Evolutionary conservation across 306 rosid genomes (phyloP).

Genomic region (Dryas octopetala): DNA sequence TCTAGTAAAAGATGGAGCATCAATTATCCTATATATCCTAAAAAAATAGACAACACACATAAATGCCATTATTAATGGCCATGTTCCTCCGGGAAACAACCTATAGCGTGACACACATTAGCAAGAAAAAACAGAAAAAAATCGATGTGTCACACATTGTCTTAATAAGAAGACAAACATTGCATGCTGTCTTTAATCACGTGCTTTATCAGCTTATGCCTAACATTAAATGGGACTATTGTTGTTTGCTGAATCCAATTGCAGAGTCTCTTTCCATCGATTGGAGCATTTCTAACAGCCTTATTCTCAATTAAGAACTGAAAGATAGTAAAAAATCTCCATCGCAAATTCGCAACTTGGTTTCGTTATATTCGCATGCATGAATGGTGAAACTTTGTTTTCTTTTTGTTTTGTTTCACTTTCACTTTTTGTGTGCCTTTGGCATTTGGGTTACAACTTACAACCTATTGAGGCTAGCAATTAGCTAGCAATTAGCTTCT

Average conservation of each 20-base stretch:
- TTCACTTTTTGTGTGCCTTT: background rate
- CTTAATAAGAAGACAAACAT: background rate
- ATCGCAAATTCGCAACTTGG: background rate
- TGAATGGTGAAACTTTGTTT: background rate
- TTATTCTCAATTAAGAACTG: background rate
- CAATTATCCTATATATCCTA: too few relatives aligned
- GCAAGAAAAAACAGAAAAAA: background rate
- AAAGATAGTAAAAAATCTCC: background rate
- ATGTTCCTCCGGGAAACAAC: too few relatives aligned
- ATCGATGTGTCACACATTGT: background rate
- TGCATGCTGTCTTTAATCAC: background rate
- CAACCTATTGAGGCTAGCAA: too few relatives aligned
- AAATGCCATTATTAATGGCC: background rate
- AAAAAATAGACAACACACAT: background rate
- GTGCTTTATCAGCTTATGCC: background rate
- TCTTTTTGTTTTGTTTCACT: background rate
- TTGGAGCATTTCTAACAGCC: background rate
- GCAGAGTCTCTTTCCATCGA: background rate
- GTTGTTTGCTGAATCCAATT: background rate
- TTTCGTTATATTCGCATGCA: background rate
- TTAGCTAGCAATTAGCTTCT: too few relatives aligned
- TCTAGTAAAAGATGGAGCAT: too few relatives aligned
- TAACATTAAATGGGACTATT: background rate
- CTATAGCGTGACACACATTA: background rate
- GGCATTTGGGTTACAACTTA: too few relatives aligned